Conservation (phyloP, 306 rosid species). For the Styphnolobium japonicum region DNA sequence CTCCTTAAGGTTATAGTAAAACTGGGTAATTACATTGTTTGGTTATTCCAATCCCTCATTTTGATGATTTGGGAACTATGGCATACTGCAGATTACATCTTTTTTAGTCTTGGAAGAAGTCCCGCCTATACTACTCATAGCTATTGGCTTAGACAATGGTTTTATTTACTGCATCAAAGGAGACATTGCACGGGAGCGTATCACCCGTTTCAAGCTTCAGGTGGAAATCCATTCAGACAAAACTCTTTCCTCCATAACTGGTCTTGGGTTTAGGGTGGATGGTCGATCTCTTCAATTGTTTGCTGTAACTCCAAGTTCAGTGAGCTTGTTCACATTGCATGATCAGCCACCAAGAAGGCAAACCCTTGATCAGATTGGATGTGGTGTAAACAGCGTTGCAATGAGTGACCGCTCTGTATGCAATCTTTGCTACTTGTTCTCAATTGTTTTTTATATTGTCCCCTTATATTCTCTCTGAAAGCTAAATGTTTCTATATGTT, state of each 20-base stretch:
- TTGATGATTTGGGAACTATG: conserved; percentile 24
- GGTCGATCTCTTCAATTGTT: conserved; percentile 93
- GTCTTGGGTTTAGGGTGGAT: conserved; percentile 91
- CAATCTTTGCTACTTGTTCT: conserved; percentile 20
- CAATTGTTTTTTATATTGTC: neutral
- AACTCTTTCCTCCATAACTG: conserved; percentile 65
- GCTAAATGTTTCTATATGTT: conserved; percentile 27
- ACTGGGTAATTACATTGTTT: neutral
- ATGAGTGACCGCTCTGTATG: conserved; percentile 95
- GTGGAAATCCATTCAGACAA: conserved; percentile 64
- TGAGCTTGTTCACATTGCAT: conserved; percentile 76
- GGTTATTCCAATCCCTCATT: neutral
- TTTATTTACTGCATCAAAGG: conserved; percentile 93
- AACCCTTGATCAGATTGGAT: conserved; percentile 95
- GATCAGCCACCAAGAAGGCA: conserved; percentile 82
- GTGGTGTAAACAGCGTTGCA: conserved; percentile 62
- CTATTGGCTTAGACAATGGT: conserved; percentile 92
- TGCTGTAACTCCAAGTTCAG: conserved; percentile 85
- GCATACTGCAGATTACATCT: conserved; percentile 76
- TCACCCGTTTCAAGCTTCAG: conserved; percentile 86
- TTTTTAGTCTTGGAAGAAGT: conserved; percentile 92
- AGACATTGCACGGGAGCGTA: conserved; percentile 94
- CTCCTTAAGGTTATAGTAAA: neutral
- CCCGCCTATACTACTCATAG: conserved; percentile 86
- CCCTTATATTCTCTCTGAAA: conserved; percentile 13